These are phyloP conservation scores for Lactarius pseudohatsudake DNA, from an alignment of 768 basidiomycete species.

Conservation along the genomic window DNA sequence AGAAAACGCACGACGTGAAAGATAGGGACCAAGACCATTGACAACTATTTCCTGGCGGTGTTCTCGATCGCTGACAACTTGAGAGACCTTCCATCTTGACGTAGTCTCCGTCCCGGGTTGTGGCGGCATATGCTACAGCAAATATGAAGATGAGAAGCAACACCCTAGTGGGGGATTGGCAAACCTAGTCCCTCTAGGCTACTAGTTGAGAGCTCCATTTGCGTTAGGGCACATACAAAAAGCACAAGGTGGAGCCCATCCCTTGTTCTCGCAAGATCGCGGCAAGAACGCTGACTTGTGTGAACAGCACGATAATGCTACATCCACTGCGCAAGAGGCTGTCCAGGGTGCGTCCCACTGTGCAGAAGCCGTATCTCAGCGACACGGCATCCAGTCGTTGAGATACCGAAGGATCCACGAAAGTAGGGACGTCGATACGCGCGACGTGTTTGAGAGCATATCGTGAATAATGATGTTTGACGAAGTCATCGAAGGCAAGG, in stretches of 20 bases:
- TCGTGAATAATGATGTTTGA: slow-evolving; percentile 60
- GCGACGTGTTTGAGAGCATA: slow-evolving; percentile 67
- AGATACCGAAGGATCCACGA: slow-evolving; percentile 64
- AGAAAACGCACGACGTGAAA: slow-evolving; percentile 48
- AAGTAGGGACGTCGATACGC: slow-evolving; percentile 75
- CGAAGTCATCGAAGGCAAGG: slow-evolving; percentile 54
- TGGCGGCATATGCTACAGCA: slow-evolving; percentile 58
- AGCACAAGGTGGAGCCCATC: slow-evolving; percentile 61
- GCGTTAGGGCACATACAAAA: slow-evolving; percentile 40
- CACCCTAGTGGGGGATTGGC: background rate
- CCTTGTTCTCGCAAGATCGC: slow-evolving; percentile 57
- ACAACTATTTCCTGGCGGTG: slow-evolving; percentile 78
- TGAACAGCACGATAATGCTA: slow-evolving; percentile 50
- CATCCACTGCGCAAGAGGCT: slow-evolving; percentile 44
- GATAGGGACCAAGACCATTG: slow-evolving; percentile 54
- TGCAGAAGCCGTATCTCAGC: slow-evolving; percentile 41
- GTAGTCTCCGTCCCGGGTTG: slow-evolving; percentile 51
- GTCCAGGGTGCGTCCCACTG: slow-evolving; percentile 62
- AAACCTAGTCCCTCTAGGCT: slow-evolving; percentile 25
- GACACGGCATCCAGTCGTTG: slow-evolving; percentile 61
- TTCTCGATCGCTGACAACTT: slow-evolving; percentile 48
- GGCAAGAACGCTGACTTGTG: slow-evolving; percentile 62
- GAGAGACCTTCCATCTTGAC: slow-evolving; percentile 58
- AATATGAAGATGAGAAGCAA: background rate
- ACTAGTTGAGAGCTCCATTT: slow-evolving; percentile 26